Percentiles rank a stretch among this genome's conserved stretches.
These are phyloP conservation scores for Colletotrichum sp. DNA, from an alignment of 2,329 filamentous ascomycete genomes.

Conservation along the genomic window DNA sequence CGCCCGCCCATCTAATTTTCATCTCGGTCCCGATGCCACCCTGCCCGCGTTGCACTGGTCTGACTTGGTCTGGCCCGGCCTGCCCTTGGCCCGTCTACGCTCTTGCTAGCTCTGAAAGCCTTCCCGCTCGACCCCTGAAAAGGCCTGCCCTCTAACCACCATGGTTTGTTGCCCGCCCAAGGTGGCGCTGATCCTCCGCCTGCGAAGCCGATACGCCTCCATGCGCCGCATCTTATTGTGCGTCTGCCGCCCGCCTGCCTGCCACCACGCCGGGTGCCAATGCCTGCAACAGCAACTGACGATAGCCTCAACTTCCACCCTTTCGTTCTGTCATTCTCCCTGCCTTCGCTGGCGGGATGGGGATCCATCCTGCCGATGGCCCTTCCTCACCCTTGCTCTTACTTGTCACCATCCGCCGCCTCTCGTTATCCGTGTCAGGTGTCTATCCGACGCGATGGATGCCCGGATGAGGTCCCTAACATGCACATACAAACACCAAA, in stretches of 20 bases:
- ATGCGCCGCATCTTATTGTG: slow-evolving; percentile 24
- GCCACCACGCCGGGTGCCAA: neutral
- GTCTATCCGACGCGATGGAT: neutral
- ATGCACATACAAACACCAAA: neutral
- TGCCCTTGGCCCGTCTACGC: neutral
- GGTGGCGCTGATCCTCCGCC: slow-evolving; percentile 18
- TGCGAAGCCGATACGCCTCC: slow-evolving; percentile 18
- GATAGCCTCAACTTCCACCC: neutral
- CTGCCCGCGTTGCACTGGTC: neutral
- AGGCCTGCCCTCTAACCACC: slow-evolving; percentile 1
- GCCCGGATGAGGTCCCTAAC: neutral
- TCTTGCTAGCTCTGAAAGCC: slow-evolving; percentile 8
- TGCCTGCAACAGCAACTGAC: neutral
- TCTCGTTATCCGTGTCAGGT: neutral
- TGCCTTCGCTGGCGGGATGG: too few relatives aligned
- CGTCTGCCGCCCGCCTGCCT: slow-evolving; percentile 5
- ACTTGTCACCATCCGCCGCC: neutral
- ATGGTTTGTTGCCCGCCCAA: slow-evolving; percentile 3
- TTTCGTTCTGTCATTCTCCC: too few relatives aligned
- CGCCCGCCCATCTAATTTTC: neutral
- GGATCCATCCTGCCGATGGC: neutral
- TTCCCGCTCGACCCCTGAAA: slow-evolving; percentile 19
- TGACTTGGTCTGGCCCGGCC: neutral
- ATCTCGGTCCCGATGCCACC: neutral
- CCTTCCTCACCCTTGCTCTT: neutral